Evolutionary conservation across 169 alveolate genomes (phyloP), one percentile per base, ranked within the genome.

Genomic region (Eimeria maxima): DNA sequence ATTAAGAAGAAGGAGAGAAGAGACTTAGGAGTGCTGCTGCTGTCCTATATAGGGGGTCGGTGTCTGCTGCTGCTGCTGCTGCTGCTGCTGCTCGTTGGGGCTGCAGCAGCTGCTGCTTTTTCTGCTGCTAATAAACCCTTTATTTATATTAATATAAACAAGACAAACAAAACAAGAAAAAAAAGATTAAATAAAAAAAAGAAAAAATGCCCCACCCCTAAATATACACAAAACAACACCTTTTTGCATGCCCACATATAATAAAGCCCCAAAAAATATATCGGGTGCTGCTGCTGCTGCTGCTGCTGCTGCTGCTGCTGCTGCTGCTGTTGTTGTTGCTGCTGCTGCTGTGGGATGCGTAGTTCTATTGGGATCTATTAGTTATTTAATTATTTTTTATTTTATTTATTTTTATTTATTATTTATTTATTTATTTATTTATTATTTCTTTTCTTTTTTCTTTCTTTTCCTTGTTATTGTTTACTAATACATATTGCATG

Each of bases 21-120:
- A 50, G 57, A 50, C 57, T 50, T 50, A 11, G 5, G 18, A 7
- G 11, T 50, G 57, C 57, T n/a, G n/a, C 57, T 50, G 57, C 57
- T 50, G 57, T 14, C 83, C 45, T 3, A 3, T 6, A 73, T n/a
- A n/a, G 38, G 44, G 74, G 38, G 83, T 18, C 33, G 83, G 50
- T 80, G 18, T 44, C 67, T 80, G 89, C 89, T 24, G 84, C 57
- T 42, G 84, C 84, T 73, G 84, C 84, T 27, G 84, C 84, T 73
- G 84, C 84, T 20, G 84, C 84, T 73, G 84, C 84, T n/a, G 84
- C 45, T 42, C 11, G 57, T 50, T n/a, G n/a, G 11, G 57, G 57
- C 57, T 7, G 57, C 57, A 50, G 84, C 84, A 18, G 84, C 84
- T 73, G 84, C 84, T 42, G 84, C 84, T 7, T n/a, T 38, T 73